These are phyloP conservation scores for Daldinia sp. DNA, from an alignment of 2,329 filamentous ascomycete species.

Conservation along the genomic window DNA sequence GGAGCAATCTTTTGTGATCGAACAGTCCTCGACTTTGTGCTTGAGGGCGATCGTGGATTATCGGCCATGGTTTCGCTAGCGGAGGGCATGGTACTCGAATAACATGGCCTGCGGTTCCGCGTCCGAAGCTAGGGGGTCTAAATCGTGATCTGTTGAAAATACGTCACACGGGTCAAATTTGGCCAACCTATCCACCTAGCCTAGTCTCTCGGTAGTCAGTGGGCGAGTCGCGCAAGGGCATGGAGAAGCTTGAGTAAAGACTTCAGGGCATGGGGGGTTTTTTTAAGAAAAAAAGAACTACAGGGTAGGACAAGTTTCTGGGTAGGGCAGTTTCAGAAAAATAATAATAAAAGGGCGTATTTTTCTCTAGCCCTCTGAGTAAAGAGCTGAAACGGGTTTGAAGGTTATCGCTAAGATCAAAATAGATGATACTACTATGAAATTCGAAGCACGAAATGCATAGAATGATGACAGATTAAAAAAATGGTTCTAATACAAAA, in stretches of 20 bases:
- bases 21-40: slow-evolving; percentile 55
- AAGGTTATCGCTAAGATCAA: background rate
- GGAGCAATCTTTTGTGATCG: slow-evolving; percentile 63
- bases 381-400: background rate
- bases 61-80: slow-evolving; percentile 44
- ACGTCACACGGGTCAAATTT: slow-evolving; percentile 25
- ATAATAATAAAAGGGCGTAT: background rate
- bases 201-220: slow-evolving; percentile 26
- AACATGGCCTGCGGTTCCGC: slow-evolving; percentile 31
- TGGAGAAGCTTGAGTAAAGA: slow-evolving; percentile 2
- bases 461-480: slow-evolving; percentile 23
- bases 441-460: slow-evolving; percentile 10
- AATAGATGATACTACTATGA: background rate
- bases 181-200: slow-evolving; percentile 27
- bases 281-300: too few relatives aligned
- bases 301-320: background rate
- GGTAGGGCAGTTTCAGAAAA: background rate
- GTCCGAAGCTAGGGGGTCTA: slow-evolving; percentile 4
- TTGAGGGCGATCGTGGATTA: slow-evolving; percentile 44
- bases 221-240: slow-evolving; percentile 22
- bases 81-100: slow-evolving; percentile 19
- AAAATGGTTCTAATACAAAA: slow-evolving; percentile 30
- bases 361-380: background rate
- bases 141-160: slow-evolving; percentile 8
- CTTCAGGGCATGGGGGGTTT: slow-evolving; percentile 11